Evolutionary conservation across 768 basidiomycete species (phyloP).

Genomic region (Pulveroboletus frians): DNA sequence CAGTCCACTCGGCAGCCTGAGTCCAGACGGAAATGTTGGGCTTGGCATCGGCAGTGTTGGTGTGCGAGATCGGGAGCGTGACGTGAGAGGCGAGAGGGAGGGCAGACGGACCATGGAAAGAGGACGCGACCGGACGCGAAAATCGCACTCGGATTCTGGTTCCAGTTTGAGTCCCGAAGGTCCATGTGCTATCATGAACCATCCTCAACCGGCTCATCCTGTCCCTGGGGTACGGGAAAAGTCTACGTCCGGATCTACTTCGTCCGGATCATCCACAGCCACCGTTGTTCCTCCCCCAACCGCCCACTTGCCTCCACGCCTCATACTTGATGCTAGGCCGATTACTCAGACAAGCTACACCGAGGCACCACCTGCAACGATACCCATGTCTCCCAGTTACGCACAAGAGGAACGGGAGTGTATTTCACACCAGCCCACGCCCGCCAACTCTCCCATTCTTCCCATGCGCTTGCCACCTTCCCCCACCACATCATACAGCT

Average conservation of each 20-base stretch:
- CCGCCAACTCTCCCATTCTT: slow-evolving; percentile 56
- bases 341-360: slow-evolving; percentile 24
- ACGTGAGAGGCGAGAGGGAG: slow-evolving; percentile 21
- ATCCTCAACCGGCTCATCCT: slow-evolving; percentile 7
- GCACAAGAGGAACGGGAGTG: slow-evolving; percentile 34
- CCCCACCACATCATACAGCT: slow-evolving; percentile 2
- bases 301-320: slow-evolving; percentile 22
- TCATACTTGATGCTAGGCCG: slow-evolving; percentile 27
- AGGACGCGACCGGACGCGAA: slow-evolving; percentile 29
- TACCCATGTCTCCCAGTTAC: slow-evolving; percentile 22
- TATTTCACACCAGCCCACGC: slow-evolving; percentile 47
- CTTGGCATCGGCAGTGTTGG: slow-evolving; percentile 30
- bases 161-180: slow-evolving; percentile 34
- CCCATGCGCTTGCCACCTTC: slow-evolving; percentile 24
- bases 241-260: slow-evolving; percentile 17
- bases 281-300: slow-evolving; percentile 12
- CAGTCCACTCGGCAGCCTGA: slow-evolving; percentile 35
- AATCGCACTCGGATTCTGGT: slow-evolving; percentile 28
- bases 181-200: slow-evolving; percentile 6
- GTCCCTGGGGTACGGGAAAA: slow-evolving; percentile 15
- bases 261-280: slow-evolving; percentile 25
- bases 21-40: slow-evolving; percentile 34
- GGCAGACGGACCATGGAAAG: slow-evolving; percentile 25
- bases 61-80: slow-evolving; percentile 32
- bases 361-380: slow-evolving; percentile 13